Base-by-base conservation (phyloP, 2,329 filamentous ascomycete genomes). In the Coniella vitis region DNA sequence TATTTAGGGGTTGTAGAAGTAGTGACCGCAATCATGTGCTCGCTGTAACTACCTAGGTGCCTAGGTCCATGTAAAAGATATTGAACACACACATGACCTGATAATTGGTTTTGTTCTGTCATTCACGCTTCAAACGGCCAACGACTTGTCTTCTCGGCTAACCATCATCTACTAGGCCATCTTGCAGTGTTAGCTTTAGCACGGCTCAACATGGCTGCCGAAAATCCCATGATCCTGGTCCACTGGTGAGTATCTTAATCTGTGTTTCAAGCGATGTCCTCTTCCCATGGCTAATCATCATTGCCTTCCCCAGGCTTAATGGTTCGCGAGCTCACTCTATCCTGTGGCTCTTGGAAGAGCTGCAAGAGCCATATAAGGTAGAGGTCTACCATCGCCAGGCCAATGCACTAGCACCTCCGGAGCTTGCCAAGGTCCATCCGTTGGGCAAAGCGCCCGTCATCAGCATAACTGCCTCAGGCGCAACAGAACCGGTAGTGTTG, bases 361-460 rank as follows among this genome's bases (percentile, higher is more conserved):
- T 93, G 54, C 76, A 85, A 38, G 66, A 95, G 31, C 76, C 84
- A 22, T 95, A 95, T 67, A 80, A 90, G 54, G 69, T 96, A 50
- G 81, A 91, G 60, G 75, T 85, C 47, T 93, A 86, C 74, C 88
- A 87, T 65, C 84, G 90, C 46, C 63, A 73, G 31, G 35, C 49
- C 55, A 69, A 67, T 48, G 60, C 70, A 52, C 72, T 87, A n/a
- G 90, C 90, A 1, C 87, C 88, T 3, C 71, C 80, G 0, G 84
- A 87, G 59, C 76, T 96, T 39, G 83, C 86, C 60, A 74, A 87
- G 55, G 69, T 95, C 34, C 89, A 95, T 61, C 85, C 88, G 0
- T 74, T 96, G 4, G 91, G 91, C 54, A 95, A 95, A 65, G 90
- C 88, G 1, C 91, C 91, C 0, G 70, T 91, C 37, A 70, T 97